These are phyloP conservation scores for Dactylonectria macrodidyma DNA, from an alignment of 2,329 filamentous ascomycete species.

Conservation along the genomic window DNA sequence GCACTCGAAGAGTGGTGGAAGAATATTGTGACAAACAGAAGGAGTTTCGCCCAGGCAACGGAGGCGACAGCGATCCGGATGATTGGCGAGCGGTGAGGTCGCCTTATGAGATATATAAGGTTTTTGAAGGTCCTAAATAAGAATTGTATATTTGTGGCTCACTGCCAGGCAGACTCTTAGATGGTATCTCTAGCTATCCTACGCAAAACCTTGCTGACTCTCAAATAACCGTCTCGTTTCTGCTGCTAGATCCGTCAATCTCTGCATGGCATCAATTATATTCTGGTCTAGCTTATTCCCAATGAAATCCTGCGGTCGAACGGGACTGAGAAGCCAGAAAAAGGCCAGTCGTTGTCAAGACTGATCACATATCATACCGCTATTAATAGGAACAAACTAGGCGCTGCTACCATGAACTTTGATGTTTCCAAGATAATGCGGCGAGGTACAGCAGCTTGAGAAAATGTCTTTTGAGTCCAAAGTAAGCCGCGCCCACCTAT, in stretches of 20 bases:
- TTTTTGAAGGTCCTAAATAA: background rate
- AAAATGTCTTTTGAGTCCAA: background rate
- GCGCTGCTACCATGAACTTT: background rate
- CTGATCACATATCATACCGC: background rate
- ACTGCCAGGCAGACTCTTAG: no score
- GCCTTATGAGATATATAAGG: conserved; percentile 16
- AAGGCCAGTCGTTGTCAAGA: background rate
- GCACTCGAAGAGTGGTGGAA: conserved; percentile 15
- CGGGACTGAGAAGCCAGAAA: conserved; percentile 10
- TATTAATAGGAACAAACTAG: background rate
- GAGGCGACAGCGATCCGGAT: conserved; percentile 12
- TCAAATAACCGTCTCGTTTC: conserved; percentile 26
- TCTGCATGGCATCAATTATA: conserved; percentile 24
- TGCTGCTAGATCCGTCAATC: conserved; percentile 15
- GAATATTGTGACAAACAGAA: conserved; percentile 13
- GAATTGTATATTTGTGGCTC: background rate
- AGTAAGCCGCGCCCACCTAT: background rate
- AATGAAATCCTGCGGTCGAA: conserved; percentile 22
- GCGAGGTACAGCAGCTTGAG: background rate
- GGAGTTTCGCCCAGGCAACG: background rate
- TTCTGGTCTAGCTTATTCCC: conserved; percentile 20
- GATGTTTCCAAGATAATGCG: background rate
- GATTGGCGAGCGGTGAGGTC: conserved; percentile 8
- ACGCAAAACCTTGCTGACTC: conserved; percentile 6
- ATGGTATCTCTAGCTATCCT: conserved; percentile 11